Evolutionary conservation across 176 grass and related monocot species (phyloP).

Genomic region (bread wheat (Triticum aestivum)): DNA sequence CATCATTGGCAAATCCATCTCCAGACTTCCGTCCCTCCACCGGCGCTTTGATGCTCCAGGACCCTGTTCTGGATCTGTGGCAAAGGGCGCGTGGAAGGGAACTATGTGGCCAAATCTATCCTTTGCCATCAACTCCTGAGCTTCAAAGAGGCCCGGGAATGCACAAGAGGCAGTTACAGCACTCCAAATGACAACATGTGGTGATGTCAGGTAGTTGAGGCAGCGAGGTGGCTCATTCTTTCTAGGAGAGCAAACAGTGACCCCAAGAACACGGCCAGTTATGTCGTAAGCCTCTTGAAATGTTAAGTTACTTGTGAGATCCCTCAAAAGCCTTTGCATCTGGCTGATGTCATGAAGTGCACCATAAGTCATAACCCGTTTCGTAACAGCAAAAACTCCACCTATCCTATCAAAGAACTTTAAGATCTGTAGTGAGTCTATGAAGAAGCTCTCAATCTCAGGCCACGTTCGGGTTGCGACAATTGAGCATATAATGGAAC

Average conservation of each 20-base stretch:
- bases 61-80: constrained; percentile 44
- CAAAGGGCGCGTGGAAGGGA: constrained; percentile 81
- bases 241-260: constrained; percentile 93
- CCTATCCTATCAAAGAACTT: constrained; percentile 90
- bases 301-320: constrained; percentile 96
- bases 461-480: constrained; percentile 87
- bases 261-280: constrained; percentile 84
- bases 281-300: constrained; percentile 99
- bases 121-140: constrained; percentile 97
- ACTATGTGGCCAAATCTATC: constrained; percentile 89
- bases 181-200: constrained; percentile 98
- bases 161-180: constrained; percentile 96
- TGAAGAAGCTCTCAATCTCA: constrained; percentile 91
- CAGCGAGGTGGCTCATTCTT: constrained; percentile 93
- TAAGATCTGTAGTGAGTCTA: constrained; percentile 73
- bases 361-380: constrained; percentile 75
- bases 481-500: constrained; percentile 88
- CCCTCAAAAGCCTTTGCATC: constrained; percentile 78
- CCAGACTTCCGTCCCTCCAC: constrained; percentile 96
- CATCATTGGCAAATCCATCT: constrained; percentile 94
- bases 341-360: constrained; percentile 95
- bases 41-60: constrained; percentile 50
- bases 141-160: constrained; percentile 92
- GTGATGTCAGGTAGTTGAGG: constrained; percentile 92
- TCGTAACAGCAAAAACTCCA: constrained; percentile 75